These are phyloP conservation scores for Epipyxis sp. DNA, from an alignment of 108 stramenopile species.

Conservation along the genomic window DNA sequence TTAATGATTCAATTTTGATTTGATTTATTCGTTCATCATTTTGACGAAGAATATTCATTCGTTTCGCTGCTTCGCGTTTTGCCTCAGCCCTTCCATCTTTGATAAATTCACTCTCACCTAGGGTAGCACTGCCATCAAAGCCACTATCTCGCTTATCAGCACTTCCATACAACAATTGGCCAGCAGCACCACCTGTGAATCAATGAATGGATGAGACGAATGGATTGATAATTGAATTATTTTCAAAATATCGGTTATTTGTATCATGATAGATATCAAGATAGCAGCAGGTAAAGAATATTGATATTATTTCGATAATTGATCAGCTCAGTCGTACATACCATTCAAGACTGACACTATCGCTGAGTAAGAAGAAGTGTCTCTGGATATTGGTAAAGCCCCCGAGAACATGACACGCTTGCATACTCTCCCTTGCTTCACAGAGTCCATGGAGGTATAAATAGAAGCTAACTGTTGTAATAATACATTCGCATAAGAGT, in stretches of 20 bases:
- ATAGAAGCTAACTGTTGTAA: conserved; percentile 39
- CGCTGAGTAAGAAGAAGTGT: conserved; percentile 52
- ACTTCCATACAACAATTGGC: background rate
- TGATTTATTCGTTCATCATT: background rate
- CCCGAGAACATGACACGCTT: conserved; percentile 43
- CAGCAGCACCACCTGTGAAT: background rate
- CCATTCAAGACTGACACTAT: conserved; percentile 41
- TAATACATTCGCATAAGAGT: conserved; percentile 5
- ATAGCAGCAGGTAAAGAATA: too few relatives aligned
- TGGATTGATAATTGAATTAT: too few relatives aligned
- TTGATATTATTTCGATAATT: too few relatives aligned
- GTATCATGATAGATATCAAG: too few relatives aligned
- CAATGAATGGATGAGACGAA: too few relatives aligned
- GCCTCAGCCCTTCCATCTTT: background rate
- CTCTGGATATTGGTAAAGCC: conserved; percentile 54
- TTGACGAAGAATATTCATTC: background rate
- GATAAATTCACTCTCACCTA: too few relatives aligned
- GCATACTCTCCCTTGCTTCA: conserved; percentile 42
- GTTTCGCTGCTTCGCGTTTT: background rate
- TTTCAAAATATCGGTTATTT: too few relatives aligned
- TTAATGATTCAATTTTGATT: background rate
- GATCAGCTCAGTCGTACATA: too few relatives aligned
- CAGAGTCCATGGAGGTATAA: conserved; percentile 37
- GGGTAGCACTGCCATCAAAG: too few relatives aligned
- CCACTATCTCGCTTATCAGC: too few relatives aligned